A percentile compares a stretch with the other conserved stretches of the same genome.
phyloP scores from a whole-genome alignment of 1,139 yeast species.

The Entelexis paramagnoliae region DNA sequence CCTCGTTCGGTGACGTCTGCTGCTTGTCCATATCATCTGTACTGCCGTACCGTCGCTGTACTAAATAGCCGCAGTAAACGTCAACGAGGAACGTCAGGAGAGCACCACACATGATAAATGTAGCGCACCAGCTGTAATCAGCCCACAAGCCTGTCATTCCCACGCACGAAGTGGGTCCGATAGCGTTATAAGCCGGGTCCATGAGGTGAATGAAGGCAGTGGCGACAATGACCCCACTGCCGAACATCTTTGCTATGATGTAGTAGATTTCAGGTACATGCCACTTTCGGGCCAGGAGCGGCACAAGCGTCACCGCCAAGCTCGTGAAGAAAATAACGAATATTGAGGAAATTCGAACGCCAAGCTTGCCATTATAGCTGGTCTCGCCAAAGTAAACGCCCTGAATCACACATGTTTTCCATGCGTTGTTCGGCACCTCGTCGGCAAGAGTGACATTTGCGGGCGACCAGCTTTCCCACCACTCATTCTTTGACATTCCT shows the following conservation, averaged over 20 bases:
- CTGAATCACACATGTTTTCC: constrained; percentile 35
- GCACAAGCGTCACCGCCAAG: constrained; percentile 41
- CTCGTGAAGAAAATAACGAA: constrained; percentile 57
- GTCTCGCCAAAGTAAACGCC: constrained; percentile 33
- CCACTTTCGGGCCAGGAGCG: constrained; percentile 30
- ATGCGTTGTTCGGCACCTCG: constrained; percentile 30
- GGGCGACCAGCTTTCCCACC: constrained; percentile 24
- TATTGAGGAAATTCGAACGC: constrained; percentile 63
- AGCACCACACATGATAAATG: constrained; percentile 43
- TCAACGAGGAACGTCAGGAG: constrained; percentile 45
- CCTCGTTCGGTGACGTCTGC: too few species aligned
- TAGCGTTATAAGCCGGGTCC: constrained; percentile 60
- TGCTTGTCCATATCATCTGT: too few species aligned
- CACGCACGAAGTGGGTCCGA: constrained; percentile 42
- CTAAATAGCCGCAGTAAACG: constrained; percentile 22
- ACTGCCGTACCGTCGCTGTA: background rate
- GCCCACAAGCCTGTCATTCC: constrained; percentile 41
- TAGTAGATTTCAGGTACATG: constrained; percentile 49
- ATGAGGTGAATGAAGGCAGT: constrained; percentile 80
- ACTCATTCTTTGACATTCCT: background rate
- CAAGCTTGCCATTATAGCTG: constrained; percentile 41
- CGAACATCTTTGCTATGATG: constrained; percentile 69
- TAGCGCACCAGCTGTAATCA: constrained; percentile 53
- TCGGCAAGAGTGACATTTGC: constrained; percentile 26
- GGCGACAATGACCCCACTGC: constrained; percentile 86